These are phyloP conservation scores for Saksenaea vasiformis DNA, from an alignment of 371 early-diverging fungal genomes.

Conservation along the genomic window DNA sequence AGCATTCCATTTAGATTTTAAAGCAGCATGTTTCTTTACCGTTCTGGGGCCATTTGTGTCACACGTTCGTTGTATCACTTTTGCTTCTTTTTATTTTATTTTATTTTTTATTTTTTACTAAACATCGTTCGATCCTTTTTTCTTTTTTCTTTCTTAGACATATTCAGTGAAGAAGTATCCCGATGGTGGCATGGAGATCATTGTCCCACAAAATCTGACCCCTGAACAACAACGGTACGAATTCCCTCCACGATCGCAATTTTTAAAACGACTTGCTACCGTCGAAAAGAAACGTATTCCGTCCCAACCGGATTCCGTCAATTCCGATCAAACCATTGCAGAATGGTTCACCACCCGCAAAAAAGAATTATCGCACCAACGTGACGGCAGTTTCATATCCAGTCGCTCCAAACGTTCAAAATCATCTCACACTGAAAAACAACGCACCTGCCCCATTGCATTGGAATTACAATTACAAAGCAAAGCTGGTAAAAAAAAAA, in stretches of 20 bases:
- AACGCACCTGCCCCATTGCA: not conserved
- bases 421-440: constrained; percentile 7
- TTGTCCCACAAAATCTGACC: constrained; percentile 33
- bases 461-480: constrained; percentile 29
- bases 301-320: not conserved
- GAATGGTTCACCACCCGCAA: constrained; percentile 34
- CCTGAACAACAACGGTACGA: constrained; percentile 37
- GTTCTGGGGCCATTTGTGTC: constrained; percentile 7
- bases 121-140: not conserved
- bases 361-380: constrained; percentile 10
- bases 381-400: constrained; percentile 19
- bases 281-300: constrained; percentile 13
- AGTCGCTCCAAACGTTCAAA: constrained; percentile 2
- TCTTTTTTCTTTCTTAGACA: not conserved
- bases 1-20: not conserved
- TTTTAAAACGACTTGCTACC: constrained; percentile 27
- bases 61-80: not conserved
- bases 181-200: constrained; percentile 34
- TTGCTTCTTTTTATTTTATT: too few species aligned
- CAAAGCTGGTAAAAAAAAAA: constrained; percentile 27
- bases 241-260: constrained; percentile 35
- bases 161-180: constrained; percentile 18
- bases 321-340: constrained; percentile 32
- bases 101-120: too few species aligned
- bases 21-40: not conserved